A percentile compares a stretch with the other conserved stretches of the same genome.
phyloP scores from a whole-genome alignment of 768 basidiomycete genomes.

The Tylopilus plumbeoviolaceoides region DNA sequence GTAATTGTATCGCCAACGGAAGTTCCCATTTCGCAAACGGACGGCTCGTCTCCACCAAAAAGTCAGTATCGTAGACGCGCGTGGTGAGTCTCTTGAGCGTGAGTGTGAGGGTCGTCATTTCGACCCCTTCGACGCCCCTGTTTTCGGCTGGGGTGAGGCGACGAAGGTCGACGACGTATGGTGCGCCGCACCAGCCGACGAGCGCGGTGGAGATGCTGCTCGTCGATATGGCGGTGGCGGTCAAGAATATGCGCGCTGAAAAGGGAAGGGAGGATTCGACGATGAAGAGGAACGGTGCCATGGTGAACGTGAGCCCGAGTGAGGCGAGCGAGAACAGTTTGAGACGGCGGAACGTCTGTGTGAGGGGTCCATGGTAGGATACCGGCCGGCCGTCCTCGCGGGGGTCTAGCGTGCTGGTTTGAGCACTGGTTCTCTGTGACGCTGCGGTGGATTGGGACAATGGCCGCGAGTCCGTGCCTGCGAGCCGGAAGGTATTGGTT shows the following conservation, averaged over 20 bases:
- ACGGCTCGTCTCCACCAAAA: conserved; percentile 61
- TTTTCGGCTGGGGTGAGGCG: conserved; percentile 43
- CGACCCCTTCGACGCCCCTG: conserved; percentile 49
- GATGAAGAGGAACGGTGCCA: conserved; percentile 79
- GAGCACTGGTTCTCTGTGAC: conserved; percentile 2
- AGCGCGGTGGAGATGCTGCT: conserved; percentile 72
- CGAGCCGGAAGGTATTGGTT: neutral
- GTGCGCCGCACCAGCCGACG: conserved; percentile 64
- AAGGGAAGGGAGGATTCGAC: conserved; percentile 74
- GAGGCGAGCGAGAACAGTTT: conserved; percentile 84
- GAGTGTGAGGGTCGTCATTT: conserved; percentile 67
- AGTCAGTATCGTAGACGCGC: conserved; percentile 69
- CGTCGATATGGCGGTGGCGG: conserved; percentile 65
- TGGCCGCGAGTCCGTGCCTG: neutral
- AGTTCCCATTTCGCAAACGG: conserved; percentile 84
- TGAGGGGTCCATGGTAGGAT: conserved; percentile 69
- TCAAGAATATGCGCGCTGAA: conserved; percentile 63
- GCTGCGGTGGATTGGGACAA: conserved; percentile 12
- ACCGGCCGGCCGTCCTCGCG: conserved; percentile 4
- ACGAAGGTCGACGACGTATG: conserved; percentile 68
- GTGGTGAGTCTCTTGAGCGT: conserved; percentile 59
- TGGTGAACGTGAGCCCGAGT: conserved; percentile 57
- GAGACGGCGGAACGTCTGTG: conserved; percentile 67
- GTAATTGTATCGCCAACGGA: conserved; percentile 47
- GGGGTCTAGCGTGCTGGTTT: conserved; percentile 1